Evolutionary conservation across 2,329 filamentous ascomycete genomes (phyloP).

Genomic region (Fusarium albidum): DNA sequence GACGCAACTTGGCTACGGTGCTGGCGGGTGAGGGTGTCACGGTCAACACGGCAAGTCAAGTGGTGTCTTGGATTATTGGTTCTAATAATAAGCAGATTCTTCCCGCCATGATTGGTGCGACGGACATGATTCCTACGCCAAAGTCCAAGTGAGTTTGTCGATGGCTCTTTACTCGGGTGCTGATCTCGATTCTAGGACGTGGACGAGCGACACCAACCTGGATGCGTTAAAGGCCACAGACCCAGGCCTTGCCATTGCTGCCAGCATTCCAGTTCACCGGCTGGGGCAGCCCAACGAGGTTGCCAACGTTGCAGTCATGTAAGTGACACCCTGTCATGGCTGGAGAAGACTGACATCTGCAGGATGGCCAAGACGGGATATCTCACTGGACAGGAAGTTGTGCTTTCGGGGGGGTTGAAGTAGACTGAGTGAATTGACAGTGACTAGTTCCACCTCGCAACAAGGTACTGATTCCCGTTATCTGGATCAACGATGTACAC

Average conservation of each 20-base stretch:
- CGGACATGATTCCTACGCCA: conserved; percentile 47
- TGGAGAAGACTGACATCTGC: too few relatives aligned
- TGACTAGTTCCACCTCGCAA: conserved; percentile 18
- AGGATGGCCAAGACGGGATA: conserved; percentile 24
- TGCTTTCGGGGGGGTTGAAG: conserved; percentile 17
- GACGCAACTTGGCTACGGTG: conserved; percentile 44
- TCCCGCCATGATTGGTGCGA: conserved; percentile 48
- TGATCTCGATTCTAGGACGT: conserved; percentile 38
- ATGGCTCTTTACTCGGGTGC: too few relatives aligned
- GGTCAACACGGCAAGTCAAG: conserved; percentile 44
- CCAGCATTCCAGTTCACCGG: conserved; percentile 45
- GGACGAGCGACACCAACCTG: conserved; percentile 41
- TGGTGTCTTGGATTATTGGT: too few relatives aligned
- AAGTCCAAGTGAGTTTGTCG: conserved; percentile 18
- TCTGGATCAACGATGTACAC: conserved; percentile 17
- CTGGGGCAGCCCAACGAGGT: conserved; percentile 47
- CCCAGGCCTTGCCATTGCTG: conserved; percentile 46
- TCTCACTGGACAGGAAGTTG: conserved; percentile 18
- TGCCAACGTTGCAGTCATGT: conserved; percentile 45
- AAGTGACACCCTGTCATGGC: conserved; percentile 8
- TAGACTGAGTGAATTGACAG: too few relatives aligned
- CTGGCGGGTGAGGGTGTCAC: conserved; percentile 45
- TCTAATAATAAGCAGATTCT: conserved; percentile 36
- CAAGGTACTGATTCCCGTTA: conserved; percentile 4
- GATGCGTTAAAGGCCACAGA: conserved; percentile 43